A percentile compares a stretch with the other conserved stretches of the same genome.
These are phyloP conservation scores for Heteromeles arbutifolia DNA, from an alignment of 306 rosid species.

Conservation along the genomic window DNA sequence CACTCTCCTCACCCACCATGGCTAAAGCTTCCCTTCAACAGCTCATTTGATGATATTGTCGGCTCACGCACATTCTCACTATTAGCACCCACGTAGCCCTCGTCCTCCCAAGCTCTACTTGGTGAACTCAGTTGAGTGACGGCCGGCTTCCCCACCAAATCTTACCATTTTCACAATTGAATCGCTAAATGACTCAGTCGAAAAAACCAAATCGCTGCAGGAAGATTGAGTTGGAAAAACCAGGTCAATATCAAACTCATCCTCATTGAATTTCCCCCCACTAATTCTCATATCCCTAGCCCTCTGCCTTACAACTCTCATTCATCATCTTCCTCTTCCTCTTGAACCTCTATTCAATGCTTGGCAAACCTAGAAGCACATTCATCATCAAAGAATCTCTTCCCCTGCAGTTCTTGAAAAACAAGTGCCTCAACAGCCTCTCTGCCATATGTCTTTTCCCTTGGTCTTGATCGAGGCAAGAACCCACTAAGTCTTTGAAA, in stretches of 20 bases:
- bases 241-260: conserved; percentile 44
- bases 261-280: conserved; percentile 70
- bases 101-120: not conserved
- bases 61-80: too few relatives aligned
- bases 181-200: not conserved
- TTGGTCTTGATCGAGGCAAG: conserved; percentile 59
- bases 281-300: conserved; percentile 40
- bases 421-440: conserved; percentile 43
- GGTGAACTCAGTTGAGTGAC: conserved; percentile 11
- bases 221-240: conserved; percentile 30
- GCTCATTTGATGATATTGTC: too few relatives aligned
- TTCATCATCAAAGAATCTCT: conserved; percentile 36
- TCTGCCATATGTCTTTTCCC: conserved; percentile 45
- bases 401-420: conserved; percentile 43
- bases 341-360: conserved; percentile 50
- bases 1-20: not conserved
- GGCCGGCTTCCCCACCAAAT: conserved; percentile 20
- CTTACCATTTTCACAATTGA: conserved; percentile 15
- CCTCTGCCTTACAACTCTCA: not conserved
- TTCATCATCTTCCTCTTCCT: conserved; percentile 8
- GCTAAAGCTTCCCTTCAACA: too few relatives aligned
- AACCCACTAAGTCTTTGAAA: conserved; percentile 64
- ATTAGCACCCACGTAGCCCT: too few relatives aligned
- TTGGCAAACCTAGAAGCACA: conserved; percentile 41
- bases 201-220: not conserved